Percentiles rank a stretch among this genome's conserved stretches.
These are phyloP conservation scores for Chaetomium cochliodes DNA, from an alignment of 495 filamentous ascomycete genomes.

Conservation along the genomic window DNA sequence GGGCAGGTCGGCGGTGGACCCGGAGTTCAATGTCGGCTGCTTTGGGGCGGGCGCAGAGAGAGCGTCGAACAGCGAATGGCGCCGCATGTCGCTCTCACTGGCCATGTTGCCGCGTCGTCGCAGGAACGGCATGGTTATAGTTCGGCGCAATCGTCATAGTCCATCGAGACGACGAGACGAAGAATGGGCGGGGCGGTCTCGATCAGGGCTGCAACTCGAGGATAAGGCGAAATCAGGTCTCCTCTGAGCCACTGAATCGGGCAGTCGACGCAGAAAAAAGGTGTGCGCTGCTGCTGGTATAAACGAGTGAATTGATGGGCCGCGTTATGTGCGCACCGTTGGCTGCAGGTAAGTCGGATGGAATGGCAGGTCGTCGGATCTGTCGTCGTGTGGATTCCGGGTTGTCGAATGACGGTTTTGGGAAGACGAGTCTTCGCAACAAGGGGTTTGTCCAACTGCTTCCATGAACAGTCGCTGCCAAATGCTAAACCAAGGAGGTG, in stretches of 20 bases:
- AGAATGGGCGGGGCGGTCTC: conserved; percentile 23
- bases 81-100: conserved; percentile 52
- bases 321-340: background rate
- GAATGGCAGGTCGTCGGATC: background rate
- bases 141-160: conserved; percentile 42
- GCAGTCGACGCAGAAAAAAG: background rate
- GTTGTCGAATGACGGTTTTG: conserved; percentile 5
- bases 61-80: conserved; percentile 43
- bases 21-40: conserved; percentile 26
- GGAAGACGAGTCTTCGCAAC: conserved; percentile 3
- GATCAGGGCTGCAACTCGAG: conserved; percentile 6
- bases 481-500: conserved; percentile 21
- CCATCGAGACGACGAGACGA: conserved; percentile 34
- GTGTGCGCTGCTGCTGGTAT: conserved; percentile 3
- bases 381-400: background rate
- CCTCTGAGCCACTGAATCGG: conserved; percentile 2
- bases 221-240: conserved; percentile 8
- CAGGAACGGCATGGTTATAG: conserved; percentile 50
- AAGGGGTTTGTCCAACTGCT: conserved; percentile 7
- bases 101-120: conserved; percentile 51
- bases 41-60: conserved; percentile 32
- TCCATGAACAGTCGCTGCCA: background rate
- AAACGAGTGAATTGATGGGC: conserved; percentile 19
- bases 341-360: background rate
- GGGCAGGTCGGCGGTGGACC: conserved; percentile 30